Conservation (phyloP, 208 protist species). For the Leishmania lainsoni region DNA sequence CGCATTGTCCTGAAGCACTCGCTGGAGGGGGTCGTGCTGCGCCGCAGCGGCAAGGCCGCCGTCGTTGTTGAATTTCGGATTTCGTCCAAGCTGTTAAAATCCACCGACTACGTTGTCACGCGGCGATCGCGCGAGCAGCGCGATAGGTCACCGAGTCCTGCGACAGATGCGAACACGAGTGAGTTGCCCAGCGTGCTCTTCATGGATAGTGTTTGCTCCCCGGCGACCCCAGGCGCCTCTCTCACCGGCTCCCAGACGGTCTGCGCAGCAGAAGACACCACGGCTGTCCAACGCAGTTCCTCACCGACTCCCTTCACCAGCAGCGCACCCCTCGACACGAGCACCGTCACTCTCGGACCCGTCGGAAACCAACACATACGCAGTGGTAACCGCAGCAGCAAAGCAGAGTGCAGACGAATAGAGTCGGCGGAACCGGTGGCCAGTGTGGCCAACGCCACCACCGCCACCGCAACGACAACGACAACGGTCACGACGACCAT, state of each 20-base stretch:
- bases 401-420: slow-evolving; percentile 1
- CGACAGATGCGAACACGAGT: not conserved
- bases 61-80: slow-evolving; percentile 33
- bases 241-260: not conserved
- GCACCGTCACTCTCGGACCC: not conserved
- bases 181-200: slow-evolving; percentile 2
- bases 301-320: not conserved
- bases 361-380: not conserved
- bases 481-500: not conserved
- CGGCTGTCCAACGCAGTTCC: not conserved
- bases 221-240: not conserved
- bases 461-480: not conserved
- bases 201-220: not conserved
- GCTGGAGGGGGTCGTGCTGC: slow-evolving; percentile 23
- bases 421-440: not conserved
- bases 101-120: slow-evolving; percentile 16
- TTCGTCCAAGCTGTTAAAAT: slow-evolving; percentile 3
- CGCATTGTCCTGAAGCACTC: slow-evolving; percentile 23
- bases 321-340: not conserved
- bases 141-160: not conserved
- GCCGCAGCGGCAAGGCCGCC: slow-evolving; percentile 18
- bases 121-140: not conserved
- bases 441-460: slow-evolving; percentile 2
- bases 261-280: not conserved
- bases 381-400: slow-evolving; percentile 2